Evolutionary conservation across 495 filamentous ascomycete species (phyloP).

Genomic region (Ascobolus immersus): DNA sequence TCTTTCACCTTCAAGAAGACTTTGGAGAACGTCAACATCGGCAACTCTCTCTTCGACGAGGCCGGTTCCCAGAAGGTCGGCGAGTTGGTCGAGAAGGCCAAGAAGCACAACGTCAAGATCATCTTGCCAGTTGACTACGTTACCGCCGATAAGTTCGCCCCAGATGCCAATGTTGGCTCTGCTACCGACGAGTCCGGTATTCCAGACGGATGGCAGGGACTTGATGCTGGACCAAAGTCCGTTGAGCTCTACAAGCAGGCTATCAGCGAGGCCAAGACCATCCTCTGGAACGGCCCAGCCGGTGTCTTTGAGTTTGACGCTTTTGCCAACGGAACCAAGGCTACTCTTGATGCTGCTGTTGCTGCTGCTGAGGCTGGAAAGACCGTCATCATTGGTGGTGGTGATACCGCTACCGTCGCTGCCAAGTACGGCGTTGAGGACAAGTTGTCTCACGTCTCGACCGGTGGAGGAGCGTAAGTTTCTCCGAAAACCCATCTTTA

Average conservation of each 20-base stretch:
- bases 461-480: slow-evolving; percentile 57
- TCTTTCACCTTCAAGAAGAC: slow-evolving; percentile 99
- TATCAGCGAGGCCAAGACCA: slow-evolving; percentile 74
- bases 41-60: slow-evolving; percentile 82
- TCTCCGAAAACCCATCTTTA: slow-evolving; percentile 1
- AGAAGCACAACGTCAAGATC: slow-evolving; percentile 82
- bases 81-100: slow-evolving; percentile 77
- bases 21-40: slow-evolving; percentile 67
- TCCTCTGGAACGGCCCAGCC: slow-evolving; percentile 95
- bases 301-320: slow-evolving; percentile 94
- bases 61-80: slow-evolving; percentile 77
- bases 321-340: slow-evolving; percentile 78
- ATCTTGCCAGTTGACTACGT: slow-evolving; percentile 88
- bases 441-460: slow-evolving; percentile 94
- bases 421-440: slow-evolving; percentile 90
- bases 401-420: slow-evolving; percentile 92
- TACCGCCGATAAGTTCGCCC: slow-evolving; percentile 80
- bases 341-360: slow-evolving; percentile 65
- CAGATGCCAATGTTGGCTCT: slow-evolving; percentile 52
- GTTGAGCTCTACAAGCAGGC: slow-evolving; percentile 61
- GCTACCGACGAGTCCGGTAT: slow-evolving; percentile 78
- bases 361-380: slow-evolving; percentile 50
- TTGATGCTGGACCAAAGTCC: slow-evolving; percentile 77
- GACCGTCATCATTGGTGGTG: slow-evolving; percentile 94
- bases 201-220: slow-evolving; percentile 88